Base-by-base conservation (phyloP, 1,139 yeast species). In the Yamadazyma oceani region DNA sequence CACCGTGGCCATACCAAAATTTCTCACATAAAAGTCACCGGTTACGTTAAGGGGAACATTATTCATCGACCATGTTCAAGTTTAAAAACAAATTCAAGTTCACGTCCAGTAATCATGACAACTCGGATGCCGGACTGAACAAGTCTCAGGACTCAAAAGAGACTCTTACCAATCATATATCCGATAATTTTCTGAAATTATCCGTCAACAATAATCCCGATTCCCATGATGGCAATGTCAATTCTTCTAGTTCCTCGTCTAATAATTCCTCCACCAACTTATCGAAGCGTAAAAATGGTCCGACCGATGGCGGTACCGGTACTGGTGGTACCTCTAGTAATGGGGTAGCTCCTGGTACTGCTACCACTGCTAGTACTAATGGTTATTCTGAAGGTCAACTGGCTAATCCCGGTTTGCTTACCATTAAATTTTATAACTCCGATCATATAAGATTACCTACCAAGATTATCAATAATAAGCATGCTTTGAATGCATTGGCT, bases 381-480 rank as follows among this genome's bases (percentile, higher is more conserved):
- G 51, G 16, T 60, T 14, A 27, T 16, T 14, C 19, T 16, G 30
- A 27, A 10, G 30, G 30, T 8, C 30, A 27, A 25, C 30, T 38
- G n/a, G 39, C 46, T 3, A 60, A 62, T 37, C 92, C 94, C 0
- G 95, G 94, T 0, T 60, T 85, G 21, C 67, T 85, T 38, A 81
- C 86, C 0, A 84, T 85, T 19, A 82, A 84, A 46, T 73, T 85
- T 23, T 81, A 83, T 54, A 73, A 75, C 26, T 83, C 87, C 6
- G 66, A 73, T 39, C 74, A 79, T 38, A 64, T 85, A 41, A 71
- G 73, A 38, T 67, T 85, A 31, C 94, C 95, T 4, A 79, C 81
- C 26, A 72, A 71, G 41, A 70, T 70, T 54, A 71, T 71, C 49
- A 75, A 77, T 45, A 73, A 73, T 50, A 73, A 72, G 51, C 77